Conservation (phyloP, 805 yeast species). For the Lachancea cidri region DNA sequence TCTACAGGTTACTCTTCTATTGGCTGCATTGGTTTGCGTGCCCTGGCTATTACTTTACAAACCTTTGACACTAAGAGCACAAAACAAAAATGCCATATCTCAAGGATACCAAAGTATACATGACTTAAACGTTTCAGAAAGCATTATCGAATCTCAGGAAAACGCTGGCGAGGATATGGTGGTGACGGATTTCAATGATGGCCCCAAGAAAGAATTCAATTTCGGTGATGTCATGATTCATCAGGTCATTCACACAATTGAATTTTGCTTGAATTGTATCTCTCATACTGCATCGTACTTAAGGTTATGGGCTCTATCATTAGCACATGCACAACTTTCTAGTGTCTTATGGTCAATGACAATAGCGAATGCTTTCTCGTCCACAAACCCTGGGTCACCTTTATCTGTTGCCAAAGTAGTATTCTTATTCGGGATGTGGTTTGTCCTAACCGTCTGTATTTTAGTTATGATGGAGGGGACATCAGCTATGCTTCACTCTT, state of each 20-base stretch:
- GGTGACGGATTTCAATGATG: conserved; percentile 42
- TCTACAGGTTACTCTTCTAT: conserved; percentile 53
- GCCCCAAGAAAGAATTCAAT: too few species aligned
- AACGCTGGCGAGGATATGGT: conserved; percentile 38
- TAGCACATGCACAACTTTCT: conserved; percentile 77
- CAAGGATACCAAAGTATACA: conserved; percentile 40
- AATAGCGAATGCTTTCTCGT: conserved; percentile 54
- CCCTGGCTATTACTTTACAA: conserved; percentile 69
- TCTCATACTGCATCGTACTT: conserved; percentile 76
- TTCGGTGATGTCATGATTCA: conserved; percentile 72
- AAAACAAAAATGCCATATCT: conserved; percentile 44
- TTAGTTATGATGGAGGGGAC: conserved; percentile 79
- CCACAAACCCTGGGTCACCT: conserved; percentile 43
- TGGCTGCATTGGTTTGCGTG: conserved; percentile 60
- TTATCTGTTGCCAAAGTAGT: conserved; percentile 67
- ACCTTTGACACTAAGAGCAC: conserved; percentile 50
- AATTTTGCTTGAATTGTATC: conserved; percentile 73
- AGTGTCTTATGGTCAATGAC: conserved; percentile 76
- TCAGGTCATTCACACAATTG: conserved; percentile 77
- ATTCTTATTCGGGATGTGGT: conserved; percentile 68
- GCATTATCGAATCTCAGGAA: conserved; percentile 20
- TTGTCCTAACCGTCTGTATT: conserved; percentile 60
- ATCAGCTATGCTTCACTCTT: conserved; percentile 75
- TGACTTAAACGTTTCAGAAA: conserved; percentile 30
- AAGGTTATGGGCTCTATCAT: conserved; percentile 72